A percentile compares a stretch with the other conserved stretches of the same genome.
Conservation (phyloP, 1,139 yeast species). For the Pichia sp. region DNA sequence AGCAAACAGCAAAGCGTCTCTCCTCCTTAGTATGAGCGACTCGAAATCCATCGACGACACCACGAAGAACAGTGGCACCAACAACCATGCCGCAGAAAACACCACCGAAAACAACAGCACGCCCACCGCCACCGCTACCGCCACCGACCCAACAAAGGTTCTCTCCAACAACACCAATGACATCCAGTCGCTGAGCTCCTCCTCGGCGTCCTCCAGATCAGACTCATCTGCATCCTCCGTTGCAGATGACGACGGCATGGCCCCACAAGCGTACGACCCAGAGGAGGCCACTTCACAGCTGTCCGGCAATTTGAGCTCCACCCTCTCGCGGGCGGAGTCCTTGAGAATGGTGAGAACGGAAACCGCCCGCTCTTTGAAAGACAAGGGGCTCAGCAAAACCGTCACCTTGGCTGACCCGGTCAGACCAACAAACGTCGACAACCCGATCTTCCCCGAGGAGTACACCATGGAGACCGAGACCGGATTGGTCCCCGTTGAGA, state of each 20-base stretch:
- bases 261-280: conserved; percentile 35
- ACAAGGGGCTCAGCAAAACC: conserved; percentile 52
- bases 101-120: background rate
- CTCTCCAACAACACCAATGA: background rate
- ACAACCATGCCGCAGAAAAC: background rate
- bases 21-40: background rate
- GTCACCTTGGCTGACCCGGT: conserved; percentile 55
- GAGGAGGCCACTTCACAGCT: conserved; percentile 45
- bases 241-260: conserved; percentile 2
- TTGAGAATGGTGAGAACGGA: conserved; percentile 52
- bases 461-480: conserved; percentile 82
- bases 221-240: conserved; percentile 29
- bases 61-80: background rate
- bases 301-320: conserved; percentile 31
- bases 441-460: conserved; percentile 86
- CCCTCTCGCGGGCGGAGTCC: conserved; percentile 34
- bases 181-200: conserved; percentile 35
- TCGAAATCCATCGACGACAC: background rate
- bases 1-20: background rate
- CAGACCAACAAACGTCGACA: conserved; percentile 53
- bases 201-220: background rate
- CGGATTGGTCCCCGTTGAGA: conserved; percentile 76
- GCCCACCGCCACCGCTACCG: background rate
- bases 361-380: conserved; percentile 62
- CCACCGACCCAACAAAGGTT: background rate